Conservation (phyloP, 352 stramenopile species). For the Thraustochytrium sp. region DNA sequence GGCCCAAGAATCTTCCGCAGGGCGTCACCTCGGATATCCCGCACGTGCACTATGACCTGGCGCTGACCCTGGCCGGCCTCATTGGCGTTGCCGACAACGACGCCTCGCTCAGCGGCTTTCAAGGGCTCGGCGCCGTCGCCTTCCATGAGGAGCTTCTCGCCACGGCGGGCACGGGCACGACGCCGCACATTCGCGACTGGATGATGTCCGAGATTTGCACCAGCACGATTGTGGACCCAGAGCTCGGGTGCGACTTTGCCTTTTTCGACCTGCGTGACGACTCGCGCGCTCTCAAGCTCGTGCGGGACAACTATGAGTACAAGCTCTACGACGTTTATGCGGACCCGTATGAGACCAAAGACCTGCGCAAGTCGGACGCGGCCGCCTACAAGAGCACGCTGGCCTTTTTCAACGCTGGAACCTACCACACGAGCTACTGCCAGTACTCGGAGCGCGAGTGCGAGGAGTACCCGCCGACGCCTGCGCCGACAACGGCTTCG, state of each 20-base stretch:
- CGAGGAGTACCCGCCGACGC: not conserved
- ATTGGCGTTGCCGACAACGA: not conserved
- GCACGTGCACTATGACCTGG: conserved; percentile 4
- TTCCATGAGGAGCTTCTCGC: not conserved
- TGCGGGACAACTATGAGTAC: not conserved
- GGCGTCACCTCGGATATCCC: conserved; percentile 1
- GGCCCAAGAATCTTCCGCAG: not conserved
- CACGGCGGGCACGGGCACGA: too few relatives aligned
- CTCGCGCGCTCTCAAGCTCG: not conserved
- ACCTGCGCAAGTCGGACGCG: not conserved
- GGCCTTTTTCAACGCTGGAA: not conserved
- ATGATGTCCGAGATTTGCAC: conserved; percentile 2
- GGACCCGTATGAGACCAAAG: not conserved
- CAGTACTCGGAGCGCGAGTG: not conserved
- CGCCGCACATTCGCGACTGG: not conserved
- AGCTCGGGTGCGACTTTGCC: conserved; percentile 2
- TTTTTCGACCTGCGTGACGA: conserved; percentile 12
- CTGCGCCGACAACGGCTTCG: not conserved
- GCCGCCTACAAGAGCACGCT: not conserved
- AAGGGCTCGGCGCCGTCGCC: not conserved
- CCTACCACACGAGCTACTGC: conserved; percentile 27
- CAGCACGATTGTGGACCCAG: not conserved
- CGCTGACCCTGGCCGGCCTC: conserved; percentile 7
- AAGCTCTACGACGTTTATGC: not conserved
- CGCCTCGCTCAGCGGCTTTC: not conserved